Evolutionary conservation across 2,329 filamentous ascomycete species (phyloP).

Genomic region (Coccinonectria pachysandricola): DNA sequence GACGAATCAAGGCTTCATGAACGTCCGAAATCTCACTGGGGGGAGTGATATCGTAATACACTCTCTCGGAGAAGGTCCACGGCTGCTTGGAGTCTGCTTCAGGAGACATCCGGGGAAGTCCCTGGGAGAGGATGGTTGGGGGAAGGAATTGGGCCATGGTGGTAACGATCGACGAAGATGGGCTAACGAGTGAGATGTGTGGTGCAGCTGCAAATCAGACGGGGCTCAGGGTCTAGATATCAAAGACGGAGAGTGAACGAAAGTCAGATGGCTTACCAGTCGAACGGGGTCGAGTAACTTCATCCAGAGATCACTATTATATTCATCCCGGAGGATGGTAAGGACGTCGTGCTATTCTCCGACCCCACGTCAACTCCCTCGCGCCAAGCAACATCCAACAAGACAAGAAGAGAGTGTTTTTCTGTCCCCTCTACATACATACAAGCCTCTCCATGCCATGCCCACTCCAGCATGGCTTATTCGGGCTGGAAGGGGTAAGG

Average conservation of each 20-base stretch:
- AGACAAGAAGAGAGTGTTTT: constrained; percentile 4
- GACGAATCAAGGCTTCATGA: constrained; percentile 8
- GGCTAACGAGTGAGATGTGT: constrained; percentile 12
- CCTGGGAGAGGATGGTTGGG: constrained; percentile 12
- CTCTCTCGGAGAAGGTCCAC: constrained; percentile 13
- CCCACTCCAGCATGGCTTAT: constrained; percentile 4
- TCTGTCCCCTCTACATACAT: no score
- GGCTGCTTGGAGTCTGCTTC: constrained; percentile 12
- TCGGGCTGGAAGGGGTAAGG: constrained; percentile 6
- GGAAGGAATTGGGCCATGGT: constrained; percentile 19
- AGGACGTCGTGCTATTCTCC: constrained; percentile 4
- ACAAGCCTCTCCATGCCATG: constrained; percentile 3
- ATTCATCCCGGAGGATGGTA: no score
- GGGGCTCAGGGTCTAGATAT: constrained; percentile 14
- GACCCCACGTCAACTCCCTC: constrained; percentile 9
- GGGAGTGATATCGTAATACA: constrained; percentile 26
- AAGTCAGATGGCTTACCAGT: constrained; percentile 1
- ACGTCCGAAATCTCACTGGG: constrained; percentile 21
- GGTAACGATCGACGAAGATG: constrained; percentile 13
- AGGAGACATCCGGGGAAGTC: constrained; percentile 12
- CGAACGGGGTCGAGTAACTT: constrained; percentile 4
- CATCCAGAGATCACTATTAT: constrained; percentile 7
- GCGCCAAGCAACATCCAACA: constrained; percentile 8
- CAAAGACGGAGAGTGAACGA: constrained; percentile 5
- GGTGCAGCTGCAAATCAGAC: constrained; percentile 3